Evolutionary conservation across 1,139 yeast species (phyloP).

Genomic region (Protomyces arabidopsidicola): DNA sequence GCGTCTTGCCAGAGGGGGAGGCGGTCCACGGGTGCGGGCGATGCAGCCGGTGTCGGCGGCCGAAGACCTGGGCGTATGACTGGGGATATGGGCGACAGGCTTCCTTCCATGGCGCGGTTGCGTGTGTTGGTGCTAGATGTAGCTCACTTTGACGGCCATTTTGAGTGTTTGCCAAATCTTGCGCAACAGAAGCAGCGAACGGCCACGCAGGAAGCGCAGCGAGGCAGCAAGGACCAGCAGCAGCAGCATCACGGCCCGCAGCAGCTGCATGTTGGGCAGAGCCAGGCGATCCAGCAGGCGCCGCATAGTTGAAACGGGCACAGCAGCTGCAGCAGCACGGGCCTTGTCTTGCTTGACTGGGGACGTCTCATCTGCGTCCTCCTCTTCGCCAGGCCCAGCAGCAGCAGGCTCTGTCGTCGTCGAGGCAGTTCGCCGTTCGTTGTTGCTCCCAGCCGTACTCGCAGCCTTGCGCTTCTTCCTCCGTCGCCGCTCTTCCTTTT

Average conservation of each 20-base stretch:
- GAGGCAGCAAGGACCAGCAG: constrained; percentile 12
- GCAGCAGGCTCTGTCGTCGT: background rate
- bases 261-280: constrained; percentile 1
- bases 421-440: background rate
- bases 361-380: background rate
- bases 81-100: background rate
- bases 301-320: background rate
- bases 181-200: no score
- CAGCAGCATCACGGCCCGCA: constrained; percentile 10
- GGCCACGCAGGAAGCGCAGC: no score
- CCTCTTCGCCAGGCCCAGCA: background rate
- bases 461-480: constrained; percentile 8
- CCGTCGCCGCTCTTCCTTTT: constrained; percentile 1
- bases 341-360: background rate
- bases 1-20: constrained; percentile 18
- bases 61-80: background rate
- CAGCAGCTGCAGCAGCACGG: background rate
- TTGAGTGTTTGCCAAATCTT: background rate
- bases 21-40: constrained; percentile 34
- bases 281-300: background rate
- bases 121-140: background rate
- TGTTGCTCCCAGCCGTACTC: constrained; percentile 1
- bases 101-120: no score
- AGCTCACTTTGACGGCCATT: constrained; percentile 15
- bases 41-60: constrained; percentile 38